Conservation (phyloP, 129 eudicot species). For the Smallanthus sonchifolius region DNA sequence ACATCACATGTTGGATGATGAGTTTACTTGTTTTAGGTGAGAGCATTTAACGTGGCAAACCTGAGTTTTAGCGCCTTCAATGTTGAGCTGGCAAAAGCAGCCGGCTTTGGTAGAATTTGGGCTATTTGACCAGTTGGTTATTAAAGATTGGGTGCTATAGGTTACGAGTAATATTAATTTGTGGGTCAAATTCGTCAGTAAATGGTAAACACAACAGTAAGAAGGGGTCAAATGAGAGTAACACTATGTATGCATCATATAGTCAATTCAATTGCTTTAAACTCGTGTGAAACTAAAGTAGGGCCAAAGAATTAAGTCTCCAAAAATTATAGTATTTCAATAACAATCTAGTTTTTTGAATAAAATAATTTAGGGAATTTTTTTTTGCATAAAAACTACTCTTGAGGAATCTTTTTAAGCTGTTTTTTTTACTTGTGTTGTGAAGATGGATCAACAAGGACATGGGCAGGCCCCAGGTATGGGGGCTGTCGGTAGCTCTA, state of each 20-base stretch:
- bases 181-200: not conserved
- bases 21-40: not conserved
- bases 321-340: not conserved
- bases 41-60: not conserved
- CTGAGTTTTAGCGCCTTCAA: not conserved
- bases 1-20: not conserved
- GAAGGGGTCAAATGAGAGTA: not conserved
- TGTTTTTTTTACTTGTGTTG: not conserved
- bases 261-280: not conserved
- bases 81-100: not conserved
- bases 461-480: conserved; percentile 65
- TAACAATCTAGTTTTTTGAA: not conserved
- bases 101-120: not conserved
- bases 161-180: not conserved
- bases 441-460: conserved; percentile 82
- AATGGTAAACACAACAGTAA: not conserved
- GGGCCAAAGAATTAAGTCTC: not conserved
- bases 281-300: not conserved
- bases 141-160: not conserved
- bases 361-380: not conserved
- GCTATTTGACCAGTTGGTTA: not conserved
- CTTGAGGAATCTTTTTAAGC: not conserved
- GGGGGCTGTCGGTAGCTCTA: conserved; percentile 45
- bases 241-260: not conserved
- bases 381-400: not conserved